Evolutionary conservation across 164 flowering plant genomes (phyloP).

Genomic region (Dillenia suffruticosa): DNA sequence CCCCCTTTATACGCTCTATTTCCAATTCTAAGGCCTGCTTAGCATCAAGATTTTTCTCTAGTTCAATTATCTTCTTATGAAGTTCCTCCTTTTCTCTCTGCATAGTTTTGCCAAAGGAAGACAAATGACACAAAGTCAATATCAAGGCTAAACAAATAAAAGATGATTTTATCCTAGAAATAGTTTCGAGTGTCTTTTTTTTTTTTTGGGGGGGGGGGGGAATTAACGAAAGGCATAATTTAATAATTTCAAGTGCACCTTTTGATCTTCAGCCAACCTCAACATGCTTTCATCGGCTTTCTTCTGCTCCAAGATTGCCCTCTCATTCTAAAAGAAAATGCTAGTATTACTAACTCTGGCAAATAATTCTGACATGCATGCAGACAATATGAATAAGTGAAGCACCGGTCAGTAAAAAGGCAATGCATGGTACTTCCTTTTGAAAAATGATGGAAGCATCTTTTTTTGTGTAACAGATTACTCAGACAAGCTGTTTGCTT

Average conservation of each 20-base stretch:
- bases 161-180: background rate
- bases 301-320: constrained; percentile 60
- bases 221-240: background rate
- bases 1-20: constrained; percentile 64
- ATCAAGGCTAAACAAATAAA: constrained; percentile 5
- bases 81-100: constrained; percentile 67
- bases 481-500: too few species aligned
- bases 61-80: constrained; percentile 37
- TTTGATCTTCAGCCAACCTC: constrained; percentile 59
- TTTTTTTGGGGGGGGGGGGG: too few species aligned
- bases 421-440: too few species aligned
- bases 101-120: background rate
- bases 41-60: constrained; percentile 60
- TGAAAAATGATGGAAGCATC: too few species aligned
- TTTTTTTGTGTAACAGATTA: too few species aligned
- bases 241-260: constrained; percentile 34
- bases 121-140: background rate
- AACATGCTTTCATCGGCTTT: constrained; percentile 56
- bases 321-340: constrained; percentile 4
- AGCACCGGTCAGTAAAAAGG: too few species aligned
- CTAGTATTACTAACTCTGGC: too few species aligned
- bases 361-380: too few species aligned
- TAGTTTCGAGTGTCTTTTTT: background rate
- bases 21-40: constrained; percentile 76
- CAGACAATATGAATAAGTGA: too few species aligned